phyloP scores from a whole-genome alignment of 2,329 filamentous ascomycete genomes.

The Leptographium lundbergii region DNA sequence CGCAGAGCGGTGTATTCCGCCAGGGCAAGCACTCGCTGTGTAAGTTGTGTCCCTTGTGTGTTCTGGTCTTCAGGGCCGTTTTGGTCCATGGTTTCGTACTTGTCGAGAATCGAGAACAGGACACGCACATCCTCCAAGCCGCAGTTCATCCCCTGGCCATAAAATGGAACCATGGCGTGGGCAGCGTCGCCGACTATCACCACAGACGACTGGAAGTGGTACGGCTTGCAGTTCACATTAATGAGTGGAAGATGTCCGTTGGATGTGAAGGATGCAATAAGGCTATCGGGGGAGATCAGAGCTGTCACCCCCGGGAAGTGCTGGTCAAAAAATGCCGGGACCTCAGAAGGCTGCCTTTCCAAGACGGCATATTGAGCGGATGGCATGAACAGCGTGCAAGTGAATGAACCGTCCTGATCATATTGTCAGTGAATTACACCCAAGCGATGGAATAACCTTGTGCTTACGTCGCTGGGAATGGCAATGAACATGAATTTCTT shows the following conservation, averaged over 20 bases:
- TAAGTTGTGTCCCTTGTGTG: slow-evolving; percentile 40
- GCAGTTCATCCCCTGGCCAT: slow-evolving; percentile 95
- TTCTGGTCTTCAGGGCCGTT: slow-evolving; percentile 16
- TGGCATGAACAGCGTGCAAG: slow-evolving; percentile 85
- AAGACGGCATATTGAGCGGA: slow-evolving; percentile 55
- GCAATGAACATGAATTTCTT: slow-evolving; percentile 97
- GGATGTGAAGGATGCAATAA: slow-evolving; percentile 60
- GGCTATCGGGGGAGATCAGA: slow-evolving; percentile 52
- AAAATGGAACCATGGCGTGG: slow-evolving; percentile 97
- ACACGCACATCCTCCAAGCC: slow-evolving; percentile 89
- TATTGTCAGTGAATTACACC: slow-evolving; percentile 4
- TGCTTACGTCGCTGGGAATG: slow-evolving; percentile 55
- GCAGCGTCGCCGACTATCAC: slow-evolving; percentile 90
- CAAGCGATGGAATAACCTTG: background rate
- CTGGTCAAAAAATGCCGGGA: slow-evolving; percentile 63
- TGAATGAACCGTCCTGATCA: slow-evolving; percentile 78
- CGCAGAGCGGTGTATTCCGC: slow-evolving; percentile 63
- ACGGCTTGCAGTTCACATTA: slow-evolving; percentile 81
- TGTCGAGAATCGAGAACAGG: slow-evolving; percentile 71
- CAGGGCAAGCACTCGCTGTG: slow-evolving; percentile 59
- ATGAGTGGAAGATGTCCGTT: slow-evolving; percentile 92
- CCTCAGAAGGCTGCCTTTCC: slow-evolving; percentile 43
- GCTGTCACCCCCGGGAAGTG: slow-evolving; percentile 79
- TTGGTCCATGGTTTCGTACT: slow-evolving; percentile 31
- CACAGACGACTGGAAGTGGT: slow-evolving; percentile 64